Conservation (phyloP, 176 grass and related monocot species). For the Bothriochloa decipiens region DNA sequence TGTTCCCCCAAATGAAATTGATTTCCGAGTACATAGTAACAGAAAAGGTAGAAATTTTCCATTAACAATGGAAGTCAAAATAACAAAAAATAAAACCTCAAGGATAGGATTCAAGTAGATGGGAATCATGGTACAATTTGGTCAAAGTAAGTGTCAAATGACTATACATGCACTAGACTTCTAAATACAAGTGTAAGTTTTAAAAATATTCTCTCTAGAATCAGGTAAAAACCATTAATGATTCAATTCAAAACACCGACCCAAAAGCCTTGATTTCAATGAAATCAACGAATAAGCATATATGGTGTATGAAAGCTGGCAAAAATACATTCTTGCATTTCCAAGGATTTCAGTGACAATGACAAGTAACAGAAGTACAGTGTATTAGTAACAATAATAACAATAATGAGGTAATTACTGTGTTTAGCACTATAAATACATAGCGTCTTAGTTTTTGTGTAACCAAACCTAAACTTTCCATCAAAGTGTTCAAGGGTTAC, state of each 20-base stretch:
- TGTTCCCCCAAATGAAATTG: not conserved
- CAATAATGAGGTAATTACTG: not conserved
- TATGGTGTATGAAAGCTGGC: constrained; percentile 19
- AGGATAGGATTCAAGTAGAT: constrained; percentile 2
- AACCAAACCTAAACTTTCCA: constrained; percentile 8
- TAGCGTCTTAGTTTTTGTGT: not conserved
- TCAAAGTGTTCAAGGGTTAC: constrained; percentile 10
- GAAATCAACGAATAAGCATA: not conserved
- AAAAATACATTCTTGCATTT: not conserved
- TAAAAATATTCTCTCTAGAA: not conserved
- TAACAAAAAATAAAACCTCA: not conserved
- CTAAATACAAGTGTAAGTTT: not conserved
- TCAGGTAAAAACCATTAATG: not conserved
- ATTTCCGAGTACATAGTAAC: constrained; percentile 25
- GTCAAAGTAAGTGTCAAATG: not conserved
- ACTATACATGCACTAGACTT: not conserved
- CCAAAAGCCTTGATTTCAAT: not conserved
- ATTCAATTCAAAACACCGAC: not conserved
- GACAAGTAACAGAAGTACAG: not conserved
- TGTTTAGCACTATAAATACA: constrained; percentile 16
- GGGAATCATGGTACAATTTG: constrained; percentile 2
- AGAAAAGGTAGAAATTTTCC: not conserved
- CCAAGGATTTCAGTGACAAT: not conserved
- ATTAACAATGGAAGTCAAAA: not conserved
- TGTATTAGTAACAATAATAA: not conserved